Evolutionary conservation across 148 eudicot genomes (phyloP), one percentile per base, ranked within the genome.

Genomic region (Rhododendron molle): DNA sequence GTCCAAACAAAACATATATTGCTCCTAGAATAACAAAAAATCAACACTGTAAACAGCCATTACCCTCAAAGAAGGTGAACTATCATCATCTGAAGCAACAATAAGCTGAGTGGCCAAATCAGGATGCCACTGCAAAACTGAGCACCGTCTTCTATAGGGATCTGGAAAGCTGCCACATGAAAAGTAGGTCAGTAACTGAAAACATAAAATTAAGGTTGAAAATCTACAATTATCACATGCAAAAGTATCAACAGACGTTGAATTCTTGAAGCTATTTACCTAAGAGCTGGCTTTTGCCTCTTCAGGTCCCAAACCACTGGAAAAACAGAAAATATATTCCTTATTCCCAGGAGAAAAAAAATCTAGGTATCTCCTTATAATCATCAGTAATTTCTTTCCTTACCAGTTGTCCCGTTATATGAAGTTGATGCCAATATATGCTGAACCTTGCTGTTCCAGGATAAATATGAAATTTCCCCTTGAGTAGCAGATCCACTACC

Each of bases 101-200:
- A 93, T 89, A 77, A 97, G 93, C 87, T 94, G 98, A 47, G 99
- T 97, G 28, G 98, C 94, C 88, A 95, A 85, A 81, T 97, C 98
- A 85, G 99, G 99, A 89, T 97, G 91, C 99, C 99, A 97, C 89
- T 94, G 99, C 91, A 97, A 91, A 88, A 94, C 98, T 86, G 99
- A 95, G 91, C 95, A 93, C 62, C 98, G 93, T 86, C 98, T 92
- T 90, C 91, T 91, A 84, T 81, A 86, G 85, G 99, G 82, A 94
- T 95, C 99, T 78, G 96, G 80, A 88, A 97, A 95, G 86, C 99
- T 97, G 96, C 87, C 56, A 87, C 81, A 81, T 78, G 54, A 83
- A 76, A 88, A 88, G 76, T 54, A 32, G 28, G 52, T 56, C 54
- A 78, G 60, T 28, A 43, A 54, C 62, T 80, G n/a, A 43, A 52